A percentile compares a stretch with the other conserved stretches of the same genome.
These are phyloP conservation scores for Stylosanthes scabra DNA, from an alignment of 331 rosid genomes.

Conservation along the genomic window DNA sequence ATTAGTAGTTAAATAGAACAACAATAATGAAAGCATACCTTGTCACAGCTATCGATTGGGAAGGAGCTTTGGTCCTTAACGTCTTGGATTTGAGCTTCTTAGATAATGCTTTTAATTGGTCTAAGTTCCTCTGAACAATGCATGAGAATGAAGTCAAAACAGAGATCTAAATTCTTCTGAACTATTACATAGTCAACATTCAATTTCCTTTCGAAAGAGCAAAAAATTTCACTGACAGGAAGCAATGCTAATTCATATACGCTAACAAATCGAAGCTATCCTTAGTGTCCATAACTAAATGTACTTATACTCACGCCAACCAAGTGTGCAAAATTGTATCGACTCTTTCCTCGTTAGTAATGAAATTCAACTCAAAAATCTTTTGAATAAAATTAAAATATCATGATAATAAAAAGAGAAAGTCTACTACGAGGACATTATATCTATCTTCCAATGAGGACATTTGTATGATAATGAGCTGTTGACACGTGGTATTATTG, in stretches of 20 bases:
- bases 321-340: conserved; percentile 5
- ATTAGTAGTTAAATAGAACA: too few relatives aligned
- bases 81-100: conserved; percentile 97
- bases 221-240: conserved; percentile 9
- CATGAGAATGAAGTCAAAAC: conserved; percentile 29
- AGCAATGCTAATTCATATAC: conserved; percentile 18
- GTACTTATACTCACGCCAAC: neutral
- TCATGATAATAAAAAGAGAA: neutral
- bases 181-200: neutral
- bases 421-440: too few relatives aligned
- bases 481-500: too few relatives aligned
- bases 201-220: neutral
- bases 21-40: conserved; percentile 55
- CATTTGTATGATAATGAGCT: too few relatives aligned
- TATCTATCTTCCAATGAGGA: too few relatives aligned
- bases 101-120: conserved; percentile 89
- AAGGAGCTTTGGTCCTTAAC: conserved; percentile 82
- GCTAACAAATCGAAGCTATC: conserved; percentile 15
- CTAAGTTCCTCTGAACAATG: conserved; percentile 84
- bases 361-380: too few relatives aligned
- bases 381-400: too few relatives aligned
- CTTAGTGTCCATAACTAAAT: conserved; percentile 24
- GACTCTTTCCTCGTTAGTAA: neutral
- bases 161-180: neutral
- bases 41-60: conserved; percentile 92